Evolutionary conservation across 2,329 filamentous ascomycete genomes (phyloP).

Genomic region (Ilyonectria robusta): DNA sequence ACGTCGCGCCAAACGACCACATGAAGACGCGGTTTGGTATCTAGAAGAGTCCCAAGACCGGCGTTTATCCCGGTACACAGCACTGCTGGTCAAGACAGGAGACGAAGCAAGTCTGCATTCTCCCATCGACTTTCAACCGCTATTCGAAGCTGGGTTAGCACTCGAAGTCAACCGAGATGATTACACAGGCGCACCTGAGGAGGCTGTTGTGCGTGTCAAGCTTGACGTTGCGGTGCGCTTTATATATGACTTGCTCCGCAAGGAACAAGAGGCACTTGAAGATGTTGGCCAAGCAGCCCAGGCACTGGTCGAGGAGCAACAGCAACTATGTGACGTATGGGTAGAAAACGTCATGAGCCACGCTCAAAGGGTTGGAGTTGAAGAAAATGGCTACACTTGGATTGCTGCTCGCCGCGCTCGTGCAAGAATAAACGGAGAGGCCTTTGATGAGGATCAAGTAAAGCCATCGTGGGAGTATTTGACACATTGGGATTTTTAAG

Average conservation of each 20-base stretch:
- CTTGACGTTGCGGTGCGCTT: conserved; percentile 2
- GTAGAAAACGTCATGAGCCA: neutral
- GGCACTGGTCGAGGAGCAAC: conserved; percentile 1
- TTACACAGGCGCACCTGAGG: conserved; percentile 1
- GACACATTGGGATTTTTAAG: neutral
- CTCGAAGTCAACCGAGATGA: conserved; percentile 11
- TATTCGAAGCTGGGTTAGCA: conserved; percentile 8
- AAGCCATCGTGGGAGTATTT: neutral
- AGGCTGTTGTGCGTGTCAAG: conserved; percentile 8
- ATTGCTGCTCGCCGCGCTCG: neutral
- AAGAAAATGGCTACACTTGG: neutral
- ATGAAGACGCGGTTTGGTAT: neutral
- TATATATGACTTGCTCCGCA: neutral
- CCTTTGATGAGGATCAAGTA: conserved; percentile 13
- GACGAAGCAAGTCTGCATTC: neutral
- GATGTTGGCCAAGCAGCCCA: neutral
- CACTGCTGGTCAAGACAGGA: conserved; percentile 7
- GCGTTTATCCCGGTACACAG: neutral
- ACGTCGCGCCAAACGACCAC: neutral
- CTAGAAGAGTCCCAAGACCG: neutral
- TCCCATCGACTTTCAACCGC: conserved; percentile 7
- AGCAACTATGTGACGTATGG: conserved; percentile 1
- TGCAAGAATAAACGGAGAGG: conserved; percentile 6
- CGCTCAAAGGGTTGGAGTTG: neutral
- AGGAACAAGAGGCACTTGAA: neutral